Base-by-base conservation (phyloP, 441 rosid genomes). In the Corymbia calophylla region DNA sequence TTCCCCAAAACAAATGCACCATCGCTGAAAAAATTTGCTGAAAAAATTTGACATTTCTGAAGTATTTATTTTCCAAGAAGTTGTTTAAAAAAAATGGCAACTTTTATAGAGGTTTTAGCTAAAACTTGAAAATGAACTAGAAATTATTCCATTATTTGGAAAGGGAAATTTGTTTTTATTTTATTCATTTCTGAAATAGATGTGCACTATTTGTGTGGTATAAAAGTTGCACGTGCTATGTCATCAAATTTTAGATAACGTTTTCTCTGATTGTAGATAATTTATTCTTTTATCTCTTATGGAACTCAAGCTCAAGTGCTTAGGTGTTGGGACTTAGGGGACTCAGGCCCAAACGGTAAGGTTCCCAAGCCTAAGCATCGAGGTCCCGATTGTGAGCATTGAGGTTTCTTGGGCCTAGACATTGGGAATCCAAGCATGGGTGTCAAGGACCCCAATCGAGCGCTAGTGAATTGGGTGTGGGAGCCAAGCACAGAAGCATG, bases 391-490 rank as follows among this genome's bases (percentile, higher is more conserved):
- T 13, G 10, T 29, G 25, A 58, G 64, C 23, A 31, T 4, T n/a
- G 0, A 0, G 18, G 32, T 62, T 62, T 62, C 68, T 29, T 0
- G 31, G 31, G 68, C 32, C 9, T 62, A 62, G 1, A 17, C 32
- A 29, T 62, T 62, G n/a, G 0, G 35, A 62, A 62, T 32, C 15
- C 1, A 3, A 4, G 70, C 18, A 62, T 0, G 5, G 0, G 35
- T 8, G 15, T n/a, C 0, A 0, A 62, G 35, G 0, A 29, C 35
- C 70, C 35, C 3, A 14, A 32, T 35, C 17, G n/a, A 62, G 35
- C 1, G 2, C 9, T 0, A 0, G 4, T 0, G 4, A 62, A 0
- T 62, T 62, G 68, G 68, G 18, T 0, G 0, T 6, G 8, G 9
- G 0, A 62, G 32, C 7, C 0, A 8, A 17, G 68, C 13, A 29